Evolutionary conservation across 2,329 filamentous ascomycete species (phyloP), one percentile per base, ranked within the genome.

Genomic region (Rosellinia necatrix): DNA sequence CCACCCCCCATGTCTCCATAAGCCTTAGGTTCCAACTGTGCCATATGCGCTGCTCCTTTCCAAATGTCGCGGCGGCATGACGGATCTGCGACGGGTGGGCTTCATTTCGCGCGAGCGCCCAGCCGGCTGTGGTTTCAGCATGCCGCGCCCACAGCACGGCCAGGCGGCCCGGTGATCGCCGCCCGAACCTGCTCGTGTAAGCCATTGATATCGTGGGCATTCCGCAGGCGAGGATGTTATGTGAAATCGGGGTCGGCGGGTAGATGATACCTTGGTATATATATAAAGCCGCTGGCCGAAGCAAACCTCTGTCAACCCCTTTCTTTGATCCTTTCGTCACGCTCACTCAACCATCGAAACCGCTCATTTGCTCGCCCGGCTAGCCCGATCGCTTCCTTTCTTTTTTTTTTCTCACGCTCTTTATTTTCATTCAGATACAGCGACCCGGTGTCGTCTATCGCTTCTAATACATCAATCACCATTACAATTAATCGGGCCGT

Each of bases 391-490:
- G n/a, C n/a, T n/a, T n/a, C n/a, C n/a, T n/a, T n/a, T 38, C n/a
- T 44, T 15, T 22, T 41, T 10, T 35, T 15, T 21, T 56, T 41
- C 25, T 19, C 25, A 43, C 30, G 10, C 24, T 53, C 43, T 27
- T 54, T 46, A 52, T 34, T 44, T 32, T 30, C 25, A 29, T 56
- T n/a, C 32, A 13, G 15, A 34, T 46, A 35, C 8, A 37, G 13
- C 56, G 59, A 37, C 59, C 59, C 15, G 59, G 59, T 32, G 59
- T 60, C 59, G 53, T 55, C 37, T 49, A 58, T 55, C 54, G 29
- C 49, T 62, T 57, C 56, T 44, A 17, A 13, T 25, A 15, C 15
- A 27, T 37, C 49, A 29, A n/a, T 49, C n/a, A n/a, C n/a, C n/a
- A n/a, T n/a, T n/a, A n/a, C n/a, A n/a, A n/a, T n/a, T n/a, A n/a